Evolutionary conservation across 1,284 basidiomycete species (phyloP).

Genomic region (Austroboletus novae-zelandiae): DNA sequence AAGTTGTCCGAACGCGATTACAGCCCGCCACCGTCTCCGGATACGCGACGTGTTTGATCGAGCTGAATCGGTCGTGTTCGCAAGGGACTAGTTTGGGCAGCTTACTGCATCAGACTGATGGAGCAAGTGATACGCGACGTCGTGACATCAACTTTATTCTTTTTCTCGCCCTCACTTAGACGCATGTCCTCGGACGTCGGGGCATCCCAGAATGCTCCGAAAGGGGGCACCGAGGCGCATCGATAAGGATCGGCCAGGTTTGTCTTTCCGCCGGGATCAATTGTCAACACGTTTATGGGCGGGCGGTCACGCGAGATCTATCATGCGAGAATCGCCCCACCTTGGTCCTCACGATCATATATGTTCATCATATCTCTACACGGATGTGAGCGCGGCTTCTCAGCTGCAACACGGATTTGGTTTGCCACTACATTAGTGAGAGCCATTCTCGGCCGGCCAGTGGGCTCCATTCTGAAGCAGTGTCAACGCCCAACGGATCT

Average conservation of each 20-base stretch:
- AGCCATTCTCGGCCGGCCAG: slow-evolving; percentile 21
- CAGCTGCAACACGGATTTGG: slow-evolving; percentile 22
- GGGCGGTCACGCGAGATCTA: slow-evolving; percentile 15
- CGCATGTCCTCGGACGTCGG: slow-evolving; percentile 27
- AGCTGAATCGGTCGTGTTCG: slow-evolving; percentile 12
- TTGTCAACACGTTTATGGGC: slow-evolving; percentile 9
- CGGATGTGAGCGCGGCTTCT: slow-evolving; percentile 19
- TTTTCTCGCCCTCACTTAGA: slow-evolving; percentile 5
- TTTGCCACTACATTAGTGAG: slow-evolving; percentile 23
- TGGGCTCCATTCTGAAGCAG: slow-evolving; percentile 11
- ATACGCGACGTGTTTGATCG: slow-evolving; percentile 23
- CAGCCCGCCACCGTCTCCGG: neutral
- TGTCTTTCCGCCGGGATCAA: slow-evolving; percentile 9
- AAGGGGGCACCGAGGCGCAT: slow-evolving; percentile 26
- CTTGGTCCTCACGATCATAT: slow-evolving; percentile 23
- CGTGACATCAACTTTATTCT: slow-evolving; percentile 20
- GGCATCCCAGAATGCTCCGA: neutral
- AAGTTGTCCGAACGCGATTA: neutral
- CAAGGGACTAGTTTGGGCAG: slow-evolving; percentile 1
- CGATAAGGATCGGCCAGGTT: slow-evolving; percentile 28
- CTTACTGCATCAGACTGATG: slow-evolving; percentile 16
- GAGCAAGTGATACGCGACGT: slow-evolving; percentile 15
- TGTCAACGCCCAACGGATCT: slow-evolving; percentile 19
- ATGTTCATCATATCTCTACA: slow-evolving; percentile 10
- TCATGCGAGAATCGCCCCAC: slow-evolving; percentile 16